These are phyloP conservation scores for Aspergillus ibericus DNA, from an alignment of 2,329 filamentous ascomycete genomes.

Conservation along the genomic window DNA sequence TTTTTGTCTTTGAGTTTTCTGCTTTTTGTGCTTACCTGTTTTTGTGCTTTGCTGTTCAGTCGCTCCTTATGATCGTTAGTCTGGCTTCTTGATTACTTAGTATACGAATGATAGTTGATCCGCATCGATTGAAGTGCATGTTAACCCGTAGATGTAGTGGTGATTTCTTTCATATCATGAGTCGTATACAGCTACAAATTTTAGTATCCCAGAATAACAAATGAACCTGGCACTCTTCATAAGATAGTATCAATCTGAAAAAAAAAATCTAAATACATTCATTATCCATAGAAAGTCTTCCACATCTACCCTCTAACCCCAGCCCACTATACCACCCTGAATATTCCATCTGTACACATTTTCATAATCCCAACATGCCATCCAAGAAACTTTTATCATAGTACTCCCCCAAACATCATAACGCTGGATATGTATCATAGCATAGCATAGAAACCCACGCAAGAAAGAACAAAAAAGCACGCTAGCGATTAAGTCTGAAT, in stretches of 20 bases:
- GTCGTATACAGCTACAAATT: too few relatives aligned
- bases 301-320: neutral
- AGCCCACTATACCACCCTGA: neutral
- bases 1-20: neutral
- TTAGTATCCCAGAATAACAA: too few relatives aligned
- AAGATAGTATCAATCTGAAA: too few relatives aligned
- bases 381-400: neutral
- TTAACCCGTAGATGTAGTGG: neutral
- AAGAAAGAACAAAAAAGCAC: slow-evolving; percentile 6
- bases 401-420: neutral
- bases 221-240: too few relatives aligned
- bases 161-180: too few relatives aligned
- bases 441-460: neutral
- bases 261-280: too few relatives aligned
- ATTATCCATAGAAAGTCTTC: neutral
- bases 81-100: neutral
- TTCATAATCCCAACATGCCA: neutral
- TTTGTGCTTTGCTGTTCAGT: neutral
- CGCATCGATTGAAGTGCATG: neutral
- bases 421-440: neutral
- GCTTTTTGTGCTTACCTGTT: neutral
- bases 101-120: neutral
- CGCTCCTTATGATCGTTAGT: neutral
- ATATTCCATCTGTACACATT: neutral
- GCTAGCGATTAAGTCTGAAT: slow-evolving; percentile 6